These are phyloP conservation scores for Zygnema cylindricum DNA, from an alignment of 139 green algal species.

Conservation along the genomic window DNA sequence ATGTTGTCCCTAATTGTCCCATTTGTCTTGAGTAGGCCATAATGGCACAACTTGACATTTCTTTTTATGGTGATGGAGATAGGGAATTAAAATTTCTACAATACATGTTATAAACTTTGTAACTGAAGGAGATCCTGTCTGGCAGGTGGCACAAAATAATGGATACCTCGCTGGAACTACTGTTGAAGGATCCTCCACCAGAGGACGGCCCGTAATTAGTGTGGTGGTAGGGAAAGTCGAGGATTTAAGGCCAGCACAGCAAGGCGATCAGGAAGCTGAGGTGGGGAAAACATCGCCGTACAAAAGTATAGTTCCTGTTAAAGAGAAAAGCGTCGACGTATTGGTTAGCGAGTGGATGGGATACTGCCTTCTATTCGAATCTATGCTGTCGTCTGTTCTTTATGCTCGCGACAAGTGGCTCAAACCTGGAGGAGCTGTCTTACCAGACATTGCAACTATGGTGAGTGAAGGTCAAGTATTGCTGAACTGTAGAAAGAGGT, in stretches of 20 bases:
- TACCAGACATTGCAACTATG: conserved; percentile 86
- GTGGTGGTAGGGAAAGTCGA: conserved; percentile 34
- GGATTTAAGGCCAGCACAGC: conserved; percentile 1
- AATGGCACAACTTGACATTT: no score
- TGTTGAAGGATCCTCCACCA: not conserved
- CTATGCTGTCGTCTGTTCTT: conserved; percentile 91
- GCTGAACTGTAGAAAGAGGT: no score
- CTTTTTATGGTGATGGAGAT: no score
- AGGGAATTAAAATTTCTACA: no score
- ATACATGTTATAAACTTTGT: no score
- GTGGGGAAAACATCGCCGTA: not conserved
- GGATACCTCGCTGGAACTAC: conserved; percentile 10
- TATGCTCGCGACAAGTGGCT: conserved; percentile 76
- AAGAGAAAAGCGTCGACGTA: conserved; percentile 58
- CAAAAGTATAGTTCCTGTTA: conserved; percentile 8
- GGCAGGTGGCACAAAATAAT: conserved; percentile 32
- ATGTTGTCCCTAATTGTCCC: no score
- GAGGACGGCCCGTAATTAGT: conserved; percentile 5
- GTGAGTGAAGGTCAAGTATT: conserved; percentile 26
- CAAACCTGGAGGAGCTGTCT: conserved; percentile 84
- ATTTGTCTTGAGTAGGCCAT: no score
- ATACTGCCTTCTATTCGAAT: conserved; percentile 96
- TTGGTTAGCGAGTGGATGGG: conserved; percentile 98
- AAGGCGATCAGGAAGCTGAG: not conserved
- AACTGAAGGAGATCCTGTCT: no score